Conservation (phyloP, 768 basidiomycete genomes). For the Lactarius vividus region DNA sequence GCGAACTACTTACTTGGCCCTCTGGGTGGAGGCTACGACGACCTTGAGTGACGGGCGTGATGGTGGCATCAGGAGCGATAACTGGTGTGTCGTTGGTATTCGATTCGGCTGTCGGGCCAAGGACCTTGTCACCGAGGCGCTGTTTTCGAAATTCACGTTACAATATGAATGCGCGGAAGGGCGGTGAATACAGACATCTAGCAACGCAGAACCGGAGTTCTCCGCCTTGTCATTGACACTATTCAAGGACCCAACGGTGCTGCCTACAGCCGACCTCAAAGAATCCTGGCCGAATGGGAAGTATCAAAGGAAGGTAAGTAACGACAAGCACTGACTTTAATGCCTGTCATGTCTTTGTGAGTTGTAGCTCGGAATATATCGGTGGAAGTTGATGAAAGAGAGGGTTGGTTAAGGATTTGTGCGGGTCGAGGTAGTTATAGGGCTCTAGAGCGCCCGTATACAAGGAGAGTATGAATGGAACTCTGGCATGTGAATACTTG, state of each 20-base stretch:
- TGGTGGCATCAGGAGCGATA: slow-evolving; percentile 5
- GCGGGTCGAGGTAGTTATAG: slow-evolving; percentile 9
- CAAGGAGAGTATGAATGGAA: background rate
- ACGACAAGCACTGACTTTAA: slow-evolving; percentile 3
- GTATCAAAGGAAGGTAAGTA: background rate
- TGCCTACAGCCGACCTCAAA: background rate
- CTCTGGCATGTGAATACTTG: slow-evolving; percentile 14
- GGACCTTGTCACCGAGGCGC: slow-evolving; percentile 11
- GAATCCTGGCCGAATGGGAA: background rate
- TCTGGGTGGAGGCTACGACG: slow-evolving; percentile 10
- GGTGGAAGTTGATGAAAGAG: background rate
- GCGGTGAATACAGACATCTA: slow-evolving; percentile 2
- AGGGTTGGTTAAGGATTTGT: background rate
- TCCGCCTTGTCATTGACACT: background rate
- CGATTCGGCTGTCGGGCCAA: slow-evolving; percentile 14
- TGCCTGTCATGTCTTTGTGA: slow-evolving; percentile 2
- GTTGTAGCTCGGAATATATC: background rate
- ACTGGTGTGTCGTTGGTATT: background rate
- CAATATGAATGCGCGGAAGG: background rate
- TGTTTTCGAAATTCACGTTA: background rate
- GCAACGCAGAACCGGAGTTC: background rate
- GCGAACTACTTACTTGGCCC: slow-evolving; percentile 8
- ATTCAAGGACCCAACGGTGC: background rate
- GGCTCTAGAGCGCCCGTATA: background rate
- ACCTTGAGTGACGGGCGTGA: background rate